Base-by-base conservation (phyloP, 2,329 filamentous ascomycete genomes). In the Arthrobotrys conoides region DNA sequence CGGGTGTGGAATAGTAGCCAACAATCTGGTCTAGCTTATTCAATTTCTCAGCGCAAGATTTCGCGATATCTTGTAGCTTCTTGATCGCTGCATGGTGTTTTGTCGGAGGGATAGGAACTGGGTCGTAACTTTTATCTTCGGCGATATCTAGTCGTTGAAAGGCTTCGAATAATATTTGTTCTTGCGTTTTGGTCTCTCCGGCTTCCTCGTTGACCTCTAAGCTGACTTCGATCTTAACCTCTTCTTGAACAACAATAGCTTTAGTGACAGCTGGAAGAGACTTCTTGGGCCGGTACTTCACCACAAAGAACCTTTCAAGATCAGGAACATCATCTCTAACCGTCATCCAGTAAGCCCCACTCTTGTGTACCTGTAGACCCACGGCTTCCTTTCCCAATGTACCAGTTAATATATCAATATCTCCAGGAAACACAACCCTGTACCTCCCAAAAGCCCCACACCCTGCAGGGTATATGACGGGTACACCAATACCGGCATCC, bases 361-460 rank as follows among this genome's bases (percentile, higher is more conserved):
- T 72, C 12, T 66, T 63, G 64, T 78, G 75, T 9, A 78, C 41
- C 48, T 78, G 68, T 5, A 78, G 18, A 1, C 75, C 75, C 18
- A 78, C 49, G n/a, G 68, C 57, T 20, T 68, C 53, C 16, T 72
- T 72, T 16, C 75, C 75, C n/a, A 72, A 18, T 8, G 46, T 49
- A 1, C 68, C 64, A 10, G 75, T 72, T 10, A 72, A 30, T 12
- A 64, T 59, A 48, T 78, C 68, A 20, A 78, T 67, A 61, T 78
- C 75, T 1, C 75, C 75, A 0, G 75, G 75, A 18, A 78, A 78
- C 6, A 78, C 68, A 10, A 72, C 55, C n/a, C 75, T 27, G 24
- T 78, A 78, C 14, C 49, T 20, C 9, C 75, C 64, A 33, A 55
- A 72, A 3, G 75, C 68, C 30, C 75, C 68, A 9, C 75, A 78